Evolutionary conservation across 2,329 filamentous ascomycete genomes (phyloP), one percentile per base, ranked within the genome.

Genomic region (Ceratocystis eucalypticola): DNA sequence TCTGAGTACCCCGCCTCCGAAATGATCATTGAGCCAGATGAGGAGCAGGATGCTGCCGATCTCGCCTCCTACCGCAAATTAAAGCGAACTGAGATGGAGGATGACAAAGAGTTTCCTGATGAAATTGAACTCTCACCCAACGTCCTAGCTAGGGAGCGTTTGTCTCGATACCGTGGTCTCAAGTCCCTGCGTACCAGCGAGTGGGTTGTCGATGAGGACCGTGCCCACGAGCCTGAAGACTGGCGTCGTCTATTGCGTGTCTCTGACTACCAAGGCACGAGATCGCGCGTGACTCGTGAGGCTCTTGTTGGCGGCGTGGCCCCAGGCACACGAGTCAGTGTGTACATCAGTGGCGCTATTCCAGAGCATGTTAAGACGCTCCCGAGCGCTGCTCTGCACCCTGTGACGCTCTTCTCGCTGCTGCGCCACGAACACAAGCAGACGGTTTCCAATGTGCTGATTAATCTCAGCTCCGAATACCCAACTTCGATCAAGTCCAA

Each of bases 1-100:
- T 93, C 94, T 7, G 92, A 97, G 74, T 96, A 96, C 73, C 88
- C 92, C 1, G 88, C 94, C 73, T 96, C 91, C 1, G 94, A 96
- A 75, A 90, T 91, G 81, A 96, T 97, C 76, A 76, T 91, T 5
- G 90, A 84, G 64, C 89, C 88, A 1, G 87, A 96, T 71, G 91
- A 96, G 69, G 91, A 95, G 72, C 88, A 83, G 12, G 83, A 87
- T 70, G 83, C 88, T 1, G 82, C 86, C 71, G 86, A 95, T 73
- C 81, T 99, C 50, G 89, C 86, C 66, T 88, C 88, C 57, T 99
- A 91, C 76, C 86, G 94, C 48, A 81, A 84, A 64, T 85, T 86
- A 69, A 90, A 91, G 72, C 85, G 86, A 64, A 85, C 86, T 28
- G 93, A 96, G 71, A 90, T 86, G 3, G 84, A 92, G 62, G 92